A percentile compares a stretch with the other conserved stretches of the same genome.
These are phyloP conservation scores for Trichosanthes truncata DNA, from an alignment of 306 rosid species.

Conservation along the genomic window DNA sequence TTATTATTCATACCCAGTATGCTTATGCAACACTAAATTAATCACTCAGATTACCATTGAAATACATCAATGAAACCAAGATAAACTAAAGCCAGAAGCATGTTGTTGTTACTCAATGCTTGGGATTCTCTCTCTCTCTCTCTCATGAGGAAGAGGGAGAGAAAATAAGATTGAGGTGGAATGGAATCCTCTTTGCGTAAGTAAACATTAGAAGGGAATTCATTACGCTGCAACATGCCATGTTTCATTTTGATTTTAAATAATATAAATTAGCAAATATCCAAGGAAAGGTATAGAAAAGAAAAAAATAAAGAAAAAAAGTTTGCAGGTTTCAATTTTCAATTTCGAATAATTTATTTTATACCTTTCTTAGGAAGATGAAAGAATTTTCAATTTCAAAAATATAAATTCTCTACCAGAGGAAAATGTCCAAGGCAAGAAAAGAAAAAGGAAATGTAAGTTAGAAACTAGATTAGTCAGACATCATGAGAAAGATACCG, in stretches of 20 bases:
- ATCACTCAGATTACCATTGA: neutral
- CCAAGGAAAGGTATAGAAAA: neutral
- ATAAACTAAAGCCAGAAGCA: neutral
- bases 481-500: slow-evolving; percentile 19
- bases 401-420: neutral
- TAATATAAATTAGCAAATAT: neutral
- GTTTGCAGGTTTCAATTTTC: neutral
- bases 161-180: neutral
- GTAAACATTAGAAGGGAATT: neutral
- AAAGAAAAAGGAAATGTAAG: neutral
- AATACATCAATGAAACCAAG: neutral
- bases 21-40: neutral
- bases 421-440: neutral
- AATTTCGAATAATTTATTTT: neutral
- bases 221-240: neutral
- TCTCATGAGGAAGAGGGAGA: no score
- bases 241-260: neutral
- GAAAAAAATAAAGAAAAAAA: neutral
- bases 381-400: neutral
- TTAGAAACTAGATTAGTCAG: neutral
- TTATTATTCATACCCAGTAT: neutral
- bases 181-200: neutral
- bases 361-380: no score
- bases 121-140: neutral
- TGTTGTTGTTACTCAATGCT: neutral